Evolutionary conservation across 2,329 filamentous ascomycete genomes (phyloP).

Genomic region (Ophiostoma tasmaniense): DNA sequence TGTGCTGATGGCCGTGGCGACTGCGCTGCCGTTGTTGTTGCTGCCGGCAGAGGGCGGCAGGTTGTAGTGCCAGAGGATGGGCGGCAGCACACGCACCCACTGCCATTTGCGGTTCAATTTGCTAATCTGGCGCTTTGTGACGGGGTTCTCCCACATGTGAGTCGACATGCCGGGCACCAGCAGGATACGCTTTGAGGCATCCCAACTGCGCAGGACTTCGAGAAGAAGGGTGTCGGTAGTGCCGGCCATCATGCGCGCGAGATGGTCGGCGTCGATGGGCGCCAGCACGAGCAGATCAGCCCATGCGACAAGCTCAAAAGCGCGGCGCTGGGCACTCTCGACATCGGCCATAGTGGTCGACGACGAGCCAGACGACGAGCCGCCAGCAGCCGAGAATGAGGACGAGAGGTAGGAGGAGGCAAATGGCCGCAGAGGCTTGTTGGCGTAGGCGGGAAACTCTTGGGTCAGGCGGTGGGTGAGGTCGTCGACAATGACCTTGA

Average conservation of each 20-base stretch:
- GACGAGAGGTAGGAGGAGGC: constrained; percentile 8
- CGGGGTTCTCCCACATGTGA: constrained; percentile 82
- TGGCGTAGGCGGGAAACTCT: constrained; percentile 52
- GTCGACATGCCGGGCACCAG: constrained; percentile 83
- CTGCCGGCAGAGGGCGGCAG: constrained; percentile 25
- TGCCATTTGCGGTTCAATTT: constrained; percentile 79
- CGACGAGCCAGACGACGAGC: neutral
- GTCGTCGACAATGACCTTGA: constrained; percentile 56
- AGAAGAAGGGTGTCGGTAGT: constrained; percentile 73
- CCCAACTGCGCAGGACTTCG: constrained; percentile 77
- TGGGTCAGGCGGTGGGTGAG: constrained; percentile 55
- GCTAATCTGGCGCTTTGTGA: constrained; percentile 78
- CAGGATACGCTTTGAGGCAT: constrained; percentile 74
- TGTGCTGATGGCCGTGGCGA: neutral
- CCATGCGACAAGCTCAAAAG: constrained; percentile 70
- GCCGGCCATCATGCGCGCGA: constrained; percentile 82
- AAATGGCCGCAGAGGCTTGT: constrained; percentile 34
- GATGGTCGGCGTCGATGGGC: constrained; percentile 73
- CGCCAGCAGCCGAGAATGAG: neutral
- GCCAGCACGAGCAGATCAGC: constrained; percentile 78
- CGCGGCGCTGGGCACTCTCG: constrained; percentile 45
- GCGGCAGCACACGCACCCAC: constrained; percentile 74
- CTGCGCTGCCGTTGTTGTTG: constrained; percentile 22
- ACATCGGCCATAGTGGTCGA: constrained; percentile 30
- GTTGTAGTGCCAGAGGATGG: constrained; percentile 70